Evolutionary conservation across 176 grass and related monocot species (phyloP).

Genomic region (Musa schizocarpa): DNA sequence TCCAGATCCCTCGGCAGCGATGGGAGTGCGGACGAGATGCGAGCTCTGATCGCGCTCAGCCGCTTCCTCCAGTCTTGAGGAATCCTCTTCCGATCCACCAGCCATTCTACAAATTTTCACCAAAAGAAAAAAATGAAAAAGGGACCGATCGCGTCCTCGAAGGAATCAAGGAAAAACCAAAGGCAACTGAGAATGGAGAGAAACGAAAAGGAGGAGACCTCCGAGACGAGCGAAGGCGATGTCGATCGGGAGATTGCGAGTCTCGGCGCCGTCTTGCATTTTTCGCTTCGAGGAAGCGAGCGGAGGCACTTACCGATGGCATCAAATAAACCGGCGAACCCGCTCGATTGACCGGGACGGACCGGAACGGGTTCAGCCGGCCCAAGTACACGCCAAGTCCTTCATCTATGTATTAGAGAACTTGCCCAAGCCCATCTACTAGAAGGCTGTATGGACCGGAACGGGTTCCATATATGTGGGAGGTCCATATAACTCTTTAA

Average conservation of each 20-base stretch:
- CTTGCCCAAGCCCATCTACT: no score
- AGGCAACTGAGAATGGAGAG: background rate
- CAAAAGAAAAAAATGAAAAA: background rate
- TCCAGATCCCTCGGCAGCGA: constrained; percentile 60
- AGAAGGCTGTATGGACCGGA: no score
- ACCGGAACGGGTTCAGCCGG: no score
- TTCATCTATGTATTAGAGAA: no score
- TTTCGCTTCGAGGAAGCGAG: background rate
- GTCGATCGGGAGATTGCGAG: constrained; percentile 76
- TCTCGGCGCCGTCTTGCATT: constrained; percentile 66
- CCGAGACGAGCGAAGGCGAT: constrained; percentile 76
- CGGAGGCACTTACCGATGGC: no score
- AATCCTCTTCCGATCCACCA: constrained; percentile 91
- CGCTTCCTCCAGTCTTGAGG: constrained; percentile 92
- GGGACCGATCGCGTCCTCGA: background rate
- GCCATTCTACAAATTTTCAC: constrained; percentile 46
- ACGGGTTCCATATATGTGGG: no score
- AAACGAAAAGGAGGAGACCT: constrained; percentile 15
- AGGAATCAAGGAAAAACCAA: background rate
- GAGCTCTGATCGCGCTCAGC: constrained; percentile 39
- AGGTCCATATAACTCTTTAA: no score
- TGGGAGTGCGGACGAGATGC: constrained; percentile 45
- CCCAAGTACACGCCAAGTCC: no score
- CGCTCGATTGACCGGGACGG: no score
- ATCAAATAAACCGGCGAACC: no score